These are phyloP conservation scores for Xylaria sp. DNA, from an alignment of 2,329 filamentous ascomycete species.

Conservation along the genomic window DNA sequence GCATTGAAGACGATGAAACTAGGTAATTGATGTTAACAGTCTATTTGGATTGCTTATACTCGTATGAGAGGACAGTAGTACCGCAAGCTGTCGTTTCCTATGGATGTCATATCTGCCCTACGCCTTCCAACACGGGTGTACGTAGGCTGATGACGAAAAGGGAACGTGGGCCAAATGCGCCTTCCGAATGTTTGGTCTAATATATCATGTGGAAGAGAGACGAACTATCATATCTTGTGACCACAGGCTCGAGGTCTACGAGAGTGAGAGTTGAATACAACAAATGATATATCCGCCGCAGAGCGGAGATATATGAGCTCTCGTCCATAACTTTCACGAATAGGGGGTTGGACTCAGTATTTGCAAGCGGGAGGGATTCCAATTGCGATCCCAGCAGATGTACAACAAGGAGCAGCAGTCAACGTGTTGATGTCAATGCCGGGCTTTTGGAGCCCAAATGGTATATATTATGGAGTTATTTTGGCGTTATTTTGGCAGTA, in stretches of 20 bases:
- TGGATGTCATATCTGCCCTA: constrained; percentile 2
- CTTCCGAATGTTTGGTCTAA: too few species aligned
- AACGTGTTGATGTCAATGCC: neutral
- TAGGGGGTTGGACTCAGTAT: too few species aligned
- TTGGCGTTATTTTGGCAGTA: too few species aligned
- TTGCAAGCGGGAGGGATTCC: too few species aligned
- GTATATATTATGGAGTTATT: neutral
- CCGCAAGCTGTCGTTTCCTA: constrained; percentile 11
- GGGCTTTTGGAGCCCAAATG: neutral
- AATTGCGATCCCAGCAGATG: neutral
- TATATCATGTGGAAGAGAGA: too few species aligned
- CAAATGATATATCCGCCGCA: too few species aligned
- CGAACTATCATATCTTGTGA: too few species aligned
- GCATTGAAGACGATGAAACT: neutral
- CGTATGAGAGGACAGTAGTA: neutral
- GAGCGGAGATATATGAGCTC: too few species aligned
- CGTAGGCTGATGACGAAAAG: neutral
- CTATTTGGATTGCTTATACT: neutral
- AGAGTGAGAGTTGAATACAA: too few species aligned
- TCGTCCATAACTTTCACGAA: too few species aligned
- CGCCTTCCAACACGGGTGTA: constrained; percentile 22
- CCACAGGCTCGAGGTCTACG: too few species aligned
- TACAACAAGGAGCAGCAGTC: neutral
- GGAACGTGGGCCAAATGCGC: too few species aligned
- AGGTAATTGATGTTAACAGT: neutral